Evolutionary conservation across 2,329 filamentous ascomycete species (phyloP), one percentile per base, ranked within the genome.

Genomic region (Bipolaris sorokiniana): DNA sequence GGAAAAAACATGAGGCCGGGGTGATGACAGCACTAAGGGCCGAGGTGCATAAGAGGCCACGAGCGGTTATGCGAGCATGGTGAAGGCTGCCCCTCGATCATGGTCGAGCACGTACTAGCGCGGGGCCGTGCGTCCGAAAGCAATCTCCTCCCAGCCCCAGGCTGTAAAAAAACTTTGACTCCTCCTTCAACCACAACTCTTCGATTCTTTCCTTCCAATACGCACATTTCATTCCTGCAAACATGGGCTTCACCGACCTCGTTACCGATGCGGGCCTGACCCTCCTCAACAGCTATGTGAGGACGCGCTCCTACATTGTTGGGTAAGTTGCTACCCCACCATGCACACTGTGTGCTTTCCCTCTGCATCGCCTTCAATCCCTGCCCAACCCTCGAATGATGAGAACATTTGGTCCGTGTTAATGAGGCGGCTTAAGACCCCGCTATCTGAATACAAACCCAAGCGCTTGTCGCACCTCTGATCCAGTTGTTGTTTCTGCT

Each of bases 351-450:
- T 42, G 51, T 49, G 54, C 56, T 61, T 56, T 59, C 54, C 60
- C 58, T 59, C 66, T 56, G 67, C 60, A 45, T 59, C 59, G 54
- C 63, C 13, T 23, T 7, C 34, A 36, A 47, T 23, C 46, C 62
- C 63, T 33, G 23, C 66, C 65, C 68, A 77, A 76, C 64, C 65
- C 48, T 78, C 77, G 70, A 70, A 84, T 90, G 90, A 93, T 92
- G 90, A 93, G 84, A 90, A 84, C 83, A 83, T 88, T 93, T 93
- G 90, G 91, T 94, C 91, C 90, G 90, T 94, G 90, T 95, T 94
- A 88, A 91, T 86, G 90, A 94, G 89, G 88, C 88, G 89, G 86
- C 85, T 92, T 90, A 94, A 94, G 90, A 93, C 90, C 83, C 90
- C 89, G 88, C 87, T 80, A 82, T 77, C 85, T 90, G 91, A 91